Percentiles rank a stretch among this genome's conserved stretches.
Conservation (phyloP, 768 basidiomycete species). For the Nevesoporus exiguus region DNA sequence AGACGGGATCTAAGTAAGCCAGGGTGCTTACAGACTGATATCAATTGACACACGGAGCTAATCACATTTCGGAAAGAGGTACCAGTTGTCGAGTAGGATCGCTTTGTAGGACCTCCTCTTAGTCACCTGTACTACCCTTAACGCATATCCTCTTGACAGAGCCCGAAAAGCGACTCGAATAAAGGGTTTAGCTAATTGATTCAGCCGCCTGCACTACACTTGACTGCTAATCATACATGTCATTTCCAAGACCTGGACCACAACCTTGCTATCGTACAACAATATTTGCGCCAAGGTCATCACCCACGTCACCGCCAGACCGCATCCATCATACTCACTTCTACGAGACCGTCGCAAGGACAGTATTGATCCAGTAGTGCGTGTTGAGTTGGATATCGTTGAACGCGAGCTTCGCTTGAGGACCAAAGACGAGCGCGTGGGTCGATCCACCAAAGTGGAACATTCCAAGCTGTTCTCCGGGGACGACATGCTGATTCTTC, state of each 20-base stretch:
- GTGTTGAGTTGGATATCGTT: background rate
- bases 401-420: background rate
- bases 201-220: background rate
- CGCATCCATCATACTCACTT: no score
- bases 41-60: no score
- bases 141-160: no score
- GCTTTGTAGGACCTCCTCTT: no score
- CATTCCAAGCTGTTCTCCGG: constrained; percentile 21
- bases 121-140: no score
- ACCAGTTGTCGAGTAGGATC: no score
- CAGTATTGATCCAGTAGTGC: background rate
- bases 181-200: background rate
- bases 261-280: background rate
- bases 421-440: constrained; percentile 33
- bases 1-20: no score
- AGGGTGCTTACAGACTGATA: no score
- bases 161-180: no score
- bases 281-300: background rate
- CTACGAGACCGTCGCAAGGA: background rate
- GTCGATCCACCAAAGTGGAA: constrained; percentile 67
- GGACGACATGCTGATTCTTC: background rate
- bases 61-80: no score
- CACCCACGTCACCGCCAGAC: no score
- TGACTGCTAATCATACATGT: background rate
- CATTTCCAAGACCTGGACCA: background rate